phyloP scores from a whole-genome alignment of 257 asterid species.

The Plectranthus barbatus region DNA sequence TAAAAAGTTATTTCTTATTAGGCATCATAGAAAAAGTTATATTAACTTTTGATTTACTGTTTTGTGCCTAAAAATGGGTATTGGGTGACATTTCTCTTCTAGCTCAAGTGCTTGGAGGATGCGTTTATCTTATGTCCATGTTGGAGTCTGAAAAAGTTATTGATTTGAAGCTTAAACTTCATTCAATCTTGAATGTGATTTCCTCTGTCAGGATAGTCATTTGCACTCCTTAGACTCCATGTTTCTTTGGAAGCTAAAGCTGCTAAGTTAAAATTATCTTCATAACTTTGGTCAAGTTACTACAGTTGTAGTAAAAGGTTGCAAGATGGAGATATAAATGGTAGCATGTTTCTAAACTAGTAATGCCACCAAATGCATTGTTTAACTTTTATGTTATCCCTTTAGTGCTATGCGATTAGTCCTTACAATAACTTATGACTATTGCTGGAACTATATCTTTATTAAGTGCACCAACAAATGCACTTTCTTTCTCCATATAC shows the following conservation, averaged over 20 bases:
- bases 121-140: neutral
- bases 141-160: constrained; percentile 1
- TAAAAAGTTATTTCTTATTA: constrained; percentile 9
- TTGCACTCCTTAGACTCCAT: no score
- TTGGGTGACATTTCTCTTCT: neutral
- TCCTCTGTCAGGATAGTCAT: neutral
- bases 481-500: neutral
- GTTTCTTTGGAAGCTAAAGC: neutral
- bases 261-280: neutral
- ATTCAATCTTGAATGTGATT: constrained; percentile 1
- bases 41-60: constrained; percentile 1
- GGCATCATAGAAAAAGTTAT: constrained; percentile 6
- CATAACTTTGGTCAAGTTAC: neutral
- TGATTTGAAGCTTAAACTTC: neutral
- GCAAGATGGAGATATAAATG: neutral
- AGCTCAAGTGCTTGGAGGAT: neutral
- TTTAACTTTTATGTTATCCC: neutral
- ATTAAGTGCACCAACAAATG: constrained; percentile 1
- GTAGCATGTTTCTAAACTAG: neutral
- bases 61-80: constrained; percentile 3
- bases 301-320: neutral
- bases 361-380: neutral
- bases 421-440: neutral
- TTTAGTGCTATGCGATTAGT: neutral
- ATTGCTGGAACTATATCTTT: neutral